Evolutionary conservation across 192 early-diverging fungal genomes (phyloP), one percentile per base, ranked within the genome.

Genomic region (Piromyces finnis): DNA sequence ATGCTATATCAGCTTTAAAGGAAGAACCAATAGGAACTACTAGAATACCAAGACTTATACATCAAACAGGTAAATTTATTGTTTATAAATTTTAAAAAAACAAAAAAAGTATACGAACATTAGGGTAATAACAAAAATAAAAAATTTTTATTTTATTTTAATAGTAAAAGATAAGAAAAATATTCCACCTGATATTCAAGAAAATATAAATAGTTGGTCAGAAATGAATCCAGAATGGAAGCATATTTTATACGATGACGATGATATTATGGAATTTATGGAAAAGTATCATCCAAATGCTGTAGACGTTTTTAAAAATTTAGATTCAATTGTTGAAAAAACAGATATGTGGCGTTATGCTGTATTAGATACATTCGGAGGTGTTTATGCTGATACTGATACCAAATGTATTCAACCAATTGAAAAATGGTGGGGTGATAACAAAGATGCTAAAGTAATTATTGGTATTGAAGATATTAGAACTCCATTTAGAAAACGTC

Each of bases 331-430:
- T 51, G 41, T 51, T 22, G 41, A 51, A 51, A 51, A 51, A 22
- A 51, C 41, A 5, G 41, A 51, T 51, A 51, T 51, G 41, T 51
- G 41, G 41, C 79, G 85, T 59, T 85, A 85, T 79, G 36, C 85
- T 78, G 79, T 86, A 51, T 78, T 86, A 79, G 79, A 51, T 29
- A 29, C 78, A 15, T 82, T 81, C 32, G 85, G 85, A 17, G 85
- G 85, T 29, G 79, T 86, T 11, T 86, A 86, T 77, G 79, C 80
- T 30, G 85, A 86, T 77, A 79, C 81, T 77, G 85, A 86, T 41
- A 82, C 84, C 14, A 28, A 27, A n/a, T 59, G 78, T 28, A 77
- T 77, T 16, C 41, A 77, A n/a, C 84, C 85, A 3, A 35, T 85
- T 18, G 80, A 78, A 18, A 26, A 83, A 35, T 85, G 84, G 84